These are phyloP conservation scores for Gossypium longicalyx DNA, from an alignment of 345 rosid species.

Conservation along the genomic window DNA sequence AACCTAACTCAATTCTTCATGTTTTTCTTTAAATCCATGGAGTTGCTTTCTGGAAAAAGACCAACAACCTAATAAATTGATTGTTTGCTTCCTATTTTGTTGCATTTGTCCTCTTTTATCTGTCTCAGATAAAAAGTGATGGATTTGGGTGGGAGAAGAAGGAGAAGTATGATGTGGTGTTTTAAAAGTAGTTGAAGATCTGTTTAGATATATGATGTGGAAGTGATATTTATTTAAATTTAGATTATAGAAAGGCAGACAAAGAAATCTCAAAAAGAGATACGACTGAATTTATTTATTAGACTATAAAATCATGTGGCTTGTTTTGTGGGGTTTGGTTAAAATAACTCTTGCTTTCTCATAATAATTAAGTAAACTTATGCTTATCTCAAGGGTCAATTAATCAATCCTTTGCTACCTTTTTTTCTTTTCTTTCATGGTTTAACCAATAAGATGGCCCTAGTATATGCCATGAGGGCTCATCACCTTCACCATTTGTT, in stretches of 20 bases:
- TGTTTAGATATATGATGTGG: conserved; percentile 12
- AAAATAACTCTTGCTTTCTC: conserved; percentile 8
- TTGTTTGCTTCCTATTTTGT: not conserved
- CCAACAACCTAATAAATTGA: not conserved
- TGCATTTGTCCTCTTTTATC: not conserved
- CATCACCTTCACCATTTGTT: conserved; percentile 29
- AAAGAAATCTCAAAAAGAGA: conserved; percentile 34
- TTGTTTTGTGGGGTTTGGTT: conserved; percentile 24
- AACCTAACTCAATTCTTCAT: not conserved
- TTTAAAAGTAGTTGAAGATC: not conserved
- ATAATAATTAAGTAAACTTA: conserved; percentile 16
- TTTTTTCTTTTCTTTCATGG: conserved; percentile 11
- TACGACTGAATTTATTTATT: conserved; percentile 25
- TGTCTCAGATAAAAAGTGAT: not conserved
- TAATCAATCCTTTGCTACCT: not conserved
- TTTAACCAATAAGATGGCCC: conserved; percentile 20
- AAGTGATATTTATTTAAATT: conserved; percentile 7
- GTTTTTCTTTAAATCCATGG: not conserved
- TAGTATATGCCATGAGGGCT: conserved; percentile 20
- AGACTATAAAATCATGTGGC: conserved; percentile 26
- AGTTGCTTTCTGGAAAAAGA: not conserved
- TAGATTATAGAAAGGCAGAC: conserved; percentile 16
- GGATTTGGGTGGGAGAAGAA: not conserved
- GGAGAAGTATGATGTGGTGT: not conserved
- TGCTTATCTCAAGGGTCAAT: conserved; percentile 25